These are phyloP conservation scores for Termitomyces sp. DNA, from an alignment of 768 basidiomycete species.

Conservation along the genomic window DNA sequence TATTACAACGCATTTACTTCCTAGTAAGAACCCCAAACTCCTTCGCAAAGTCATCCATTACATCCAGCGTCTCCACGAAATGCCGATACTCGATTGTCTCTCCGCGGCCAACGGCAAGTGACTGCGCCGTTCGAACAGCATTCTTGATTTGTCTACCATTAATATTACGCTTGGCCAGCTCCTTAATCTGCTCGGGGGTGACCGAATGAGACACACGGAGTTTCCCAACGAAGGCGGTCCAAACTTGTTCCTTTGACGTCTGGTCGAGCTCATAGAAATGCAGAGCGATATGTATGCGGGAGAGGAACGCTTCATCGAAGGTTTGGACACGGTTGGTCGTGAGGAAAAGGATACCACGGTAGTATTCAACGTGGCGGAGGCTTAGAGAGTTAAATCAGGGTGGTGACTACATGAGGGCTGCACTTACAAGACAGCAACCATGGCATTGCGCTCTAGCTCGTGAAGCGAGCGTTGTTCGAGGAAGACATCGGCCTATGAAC, in stretches of 20 bases:
- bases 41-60: constrained; percentile 54
- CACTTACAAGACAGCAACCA: constrained; percentile 62
- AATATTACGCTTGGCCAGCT: constrained; percentile 44
- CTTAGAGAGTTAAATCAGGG: constrained; percentile 24
- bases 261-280: constrained; percentile 55
- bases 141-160: constrained; percentile 72
- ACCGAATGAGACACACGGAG: constrained; percentile 31
- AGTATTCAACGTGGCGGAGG: constrained; percentile 52
- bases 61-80: constrained; percentile 51
- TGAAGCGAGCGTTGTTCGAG: constrained; percentile 62
- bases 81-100: constrained; percentile 44
- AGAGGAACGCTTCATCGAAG: constrained; percentile 66
- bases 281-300: constrained; percentile 60
- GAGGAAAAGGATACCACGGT: constrained; percentile 51
- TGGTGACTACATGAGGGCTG: background rate
- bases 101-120: constrained; percentile 44
- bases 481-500: constrained; percentile 58
- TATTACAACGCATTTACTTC: background rate
- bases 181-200: constrained; percentile 33
- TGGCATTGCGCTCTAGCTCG: constrained; percentile 61
- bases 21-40: constrained; percentile 29
- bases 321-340: constrained; percentile 53
- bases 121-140: constrained; percentile 57
- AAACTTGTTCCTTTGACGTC: constrained; percentile 52
- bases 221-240: constrained; percentile 54